A percentile compares a stretch with the other conserved stretches of the same genome.
phyloP scores from a whole-genome alignment of 2,329 filamentous ascomycete species.

The Podosphaera xanthii region DNA sequence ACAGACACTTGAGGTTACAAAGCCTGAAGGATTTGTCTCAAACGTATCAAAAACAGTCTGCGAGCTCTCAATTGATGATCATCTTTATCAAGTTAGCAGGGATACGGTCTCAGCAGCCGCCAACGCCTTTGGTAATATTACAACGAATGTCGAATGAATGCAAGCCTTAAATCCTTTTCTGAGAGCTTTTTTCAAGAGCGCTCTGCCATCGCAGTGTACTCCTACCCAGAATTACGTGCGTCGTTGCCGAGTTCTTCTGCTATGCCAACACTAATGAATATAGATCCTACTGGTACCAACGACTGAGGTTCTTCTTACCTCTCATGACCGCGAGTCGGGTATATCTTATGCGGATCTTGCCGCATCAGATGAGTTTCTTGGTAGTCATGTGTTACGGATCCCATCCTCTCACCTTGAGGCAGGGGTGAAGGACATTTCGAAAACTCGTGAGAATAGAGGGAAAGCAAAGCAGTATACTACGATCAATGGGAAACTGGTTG shows the following conservation, averaged over 20 bases:
- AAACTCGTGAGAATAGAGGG: constrained; percentile 63
- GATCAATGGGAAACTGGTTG: constrained; percentile 74
- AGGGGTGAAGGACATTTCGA: constrained; percentile 35
- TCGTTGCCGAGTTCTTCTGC: constrained; percentile 3
- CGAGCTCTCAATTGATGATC: too few relatives aligned
- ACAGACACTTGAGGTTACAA: too few relatives aligned
- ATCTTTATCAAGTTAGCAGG: not conserved
- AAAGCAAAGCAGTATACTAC: constrained; percentile 92
- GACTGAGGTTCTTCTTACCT: constrained; percentile 74
- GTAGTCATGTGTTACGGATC: constrained; percentile 85
- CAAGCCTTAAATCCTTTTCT: constrained; percentile 98
- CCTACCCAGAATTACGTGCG: constrained; percentile 68
- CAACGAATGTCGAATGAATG: constrained; percentile 40
- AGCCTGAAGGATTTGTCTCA: too few relatives aligned
- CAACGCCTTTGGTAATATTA: not conserved
- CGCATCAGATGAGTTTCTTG: constrained; percentile 79
- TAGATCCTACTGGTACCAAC: constrained; percentile 75
- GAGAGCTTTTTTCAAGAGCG: constrained; percentile 95
- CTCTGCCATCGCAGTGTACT: constrained; percentile 72
- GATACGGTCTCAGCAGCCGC: constrained; percentile 5
- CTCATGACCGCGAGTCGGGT: constrained; percentile 70
- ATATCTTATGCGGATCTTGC: constrained; percentile 57
- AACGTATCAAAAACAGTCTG: too few relatives aligned
- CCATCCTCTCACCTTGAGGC: constrained; percentile 29
- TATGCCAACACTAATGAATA: constrained; percentile 4